Evolutionary conservation across 495 filamentous ascomycete species (phyloP).

Genomic region (Tuber melanosporum): DNA sequence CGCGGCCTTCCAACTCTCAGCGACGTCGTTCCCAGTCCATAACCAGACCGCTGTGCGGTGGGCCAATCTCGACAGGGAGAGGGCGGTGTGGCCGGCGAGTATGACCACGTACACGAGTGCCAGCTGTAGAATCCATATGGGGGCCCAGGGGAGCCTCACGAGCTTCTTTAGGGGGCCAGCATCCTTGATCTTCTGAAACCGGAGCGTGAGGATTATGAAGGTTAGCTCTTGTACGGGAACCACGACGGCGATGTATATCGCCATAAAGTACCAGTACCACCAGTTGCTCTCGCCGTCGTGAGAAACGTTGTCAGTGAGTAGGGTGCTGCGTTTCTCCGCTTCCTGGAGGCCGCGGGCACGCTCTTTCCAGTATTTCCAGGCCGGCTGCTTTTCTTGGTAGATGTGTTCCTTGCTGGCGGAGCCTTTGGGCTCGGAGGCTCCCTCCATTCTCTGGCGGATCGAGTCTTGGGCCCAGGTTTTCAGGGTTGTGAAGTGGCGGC

Average conservation of each 20-base stretch:
- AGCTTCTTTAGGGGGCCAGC: neutral
- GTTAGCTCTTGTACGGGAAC: neutral
- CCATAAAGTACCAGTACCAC: conserved; percentile 7
- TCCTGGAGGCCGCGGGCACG: neutral
- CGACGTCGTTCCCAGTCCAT: neutral
- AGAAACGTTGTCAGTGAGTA: neutral
- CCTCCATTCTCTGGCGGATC: neutral
- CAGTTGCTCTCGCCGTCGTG: neutral
- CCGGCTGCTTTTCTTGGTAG: neutral
- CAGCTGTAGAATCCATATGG: neutral
- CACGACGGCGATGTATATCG: neutral
- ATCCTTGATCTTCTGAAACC: neutral
- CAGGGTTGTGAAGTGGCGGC: neutral
- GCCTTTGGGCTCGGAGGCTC: neutral
- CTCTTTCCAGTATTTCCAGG: neutral
- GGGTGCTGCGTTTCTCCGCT: neutral
- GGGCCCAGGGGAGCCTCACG: neutral
- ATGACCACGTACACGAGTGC: neutral
- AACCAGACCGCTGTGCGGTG: neutral
- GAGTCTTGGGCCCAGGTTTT: neutral
- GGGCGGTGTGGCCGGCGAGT: neutral
- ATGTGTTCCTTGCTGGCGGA: neutral
- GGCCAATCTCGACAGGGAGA: neutral
- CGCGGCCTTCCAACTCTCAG: neutral
- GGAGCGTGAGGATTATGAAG: neutral